Conservation (phyloP, 1,139 yeast genomes). For the Saccharomyces pastorianus region DNA sequence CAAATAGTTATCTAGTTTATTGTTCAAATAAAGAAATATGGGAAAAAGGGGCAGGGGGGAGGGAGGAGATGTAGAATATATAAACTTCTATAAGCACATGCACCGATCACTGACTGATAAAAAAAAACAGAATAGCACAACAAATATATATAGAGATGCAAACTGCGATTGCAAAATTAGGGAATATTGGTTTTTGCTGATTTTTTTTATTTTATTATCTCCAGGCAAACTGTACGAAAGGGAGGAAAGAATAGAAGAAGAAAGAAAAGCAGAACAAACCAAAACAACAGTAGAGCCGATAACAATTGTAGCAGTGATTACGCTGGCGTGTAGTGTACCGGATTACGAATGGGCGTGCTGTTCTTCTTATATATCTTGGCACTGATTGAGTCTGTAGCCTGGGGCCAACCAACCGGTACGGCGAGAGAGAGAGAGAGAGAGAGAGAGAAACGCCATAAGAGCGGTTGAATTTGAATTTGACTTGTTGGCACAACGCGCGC, state of each 20-base stretch:
- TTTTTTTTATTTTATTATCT: background rate
- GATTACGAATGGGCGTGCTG: background rate
- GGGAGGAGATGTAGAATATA: background rate
- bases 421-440: background rate
- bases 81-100: background rate
- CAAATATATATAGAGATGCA: background rate
- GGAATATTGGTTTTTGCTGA: background rate
- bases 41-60: background rate
- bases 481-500: conserved; percentile 1
- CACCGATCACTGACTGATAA: background rate
- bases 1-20: background rate
- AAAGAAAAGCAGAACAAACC: background rate
- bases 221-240: background rate
- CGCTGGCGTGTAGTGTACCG: background rate
- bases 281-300: background rate
- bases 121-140: background rate
- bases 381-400: background rate
- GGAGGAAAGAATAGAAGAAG: background rate
- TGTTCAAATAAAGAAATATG: background rate
- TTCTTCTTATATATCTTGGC: conserved; percentile 1
- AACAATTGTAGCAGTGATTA: background rate
- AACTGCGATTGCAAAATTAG: background rate
- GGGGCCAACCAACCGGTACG: background rate
- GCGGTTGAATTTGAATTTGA: background rate
- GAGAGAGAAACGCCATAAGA: background rate